These are phyloP conservation scores for Camellia japonica DNA, from an alignment of 148 eudicot genomes.

Conservation along the genomic window DNA sequence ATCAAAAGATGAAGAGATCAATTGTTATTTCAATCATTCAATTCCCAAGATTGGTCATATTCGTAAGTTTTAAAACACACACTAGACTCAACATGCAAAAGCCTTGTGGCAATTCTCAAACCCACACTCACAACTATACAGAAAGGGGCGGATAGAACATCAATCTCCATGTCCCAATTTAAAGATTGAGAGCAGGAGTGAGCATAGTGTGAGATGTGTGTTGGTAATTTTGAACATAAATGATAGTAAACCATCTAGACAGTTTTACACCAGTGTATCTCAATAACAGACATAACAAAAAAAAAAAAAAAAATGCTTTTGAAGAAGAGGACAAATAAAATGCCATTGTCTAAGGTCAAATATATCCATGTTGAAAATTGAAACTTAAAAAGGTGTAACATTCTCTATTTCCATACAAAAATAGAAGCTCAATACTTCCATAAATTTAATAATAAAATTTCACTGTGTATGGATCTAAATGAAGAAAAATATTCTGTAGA, in stretches of 20 bases:
- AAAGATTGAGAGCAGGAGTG: background rate
- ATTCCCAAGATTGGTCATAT: background rate
- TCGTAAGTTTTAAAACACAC: background rate
- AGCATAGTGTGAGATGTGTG: background rate
- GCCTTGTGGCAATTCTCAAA: background rate
- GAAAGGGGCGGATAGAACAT: background rate
- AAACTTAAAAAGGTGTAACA: background rate
- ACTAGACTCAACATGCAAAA: background rate
- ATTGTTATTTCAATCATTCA: background rate
- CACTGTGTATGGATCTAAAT: background rate
- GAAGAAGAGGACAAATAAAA: background rate
- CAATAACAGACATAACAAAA: background rate
- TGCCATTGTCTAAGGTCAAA: background rate
- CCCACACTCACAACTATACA: background rate
- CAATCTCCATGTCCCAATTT: background rate
- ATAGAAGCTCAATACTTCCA: background rate
- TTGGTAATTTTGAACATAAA: background rate
- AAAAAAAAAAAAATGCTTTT: conserved; percentile 5
- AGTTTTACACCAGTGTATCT: background rate
- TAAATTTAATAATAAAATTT: background rate
- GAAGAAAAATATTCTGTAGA: background rate
- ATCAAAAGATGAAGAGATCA: background rate
- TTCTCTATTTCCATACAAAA: background rate
- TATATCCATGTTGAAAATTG: background rate
- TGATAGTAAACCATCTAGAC: background rate